Evolutionary conservation across 1,139 yeast species (phyloP), one percentile per base, ranked within the genome.

Genomic region (Diutina mesorugosa): DNA sequence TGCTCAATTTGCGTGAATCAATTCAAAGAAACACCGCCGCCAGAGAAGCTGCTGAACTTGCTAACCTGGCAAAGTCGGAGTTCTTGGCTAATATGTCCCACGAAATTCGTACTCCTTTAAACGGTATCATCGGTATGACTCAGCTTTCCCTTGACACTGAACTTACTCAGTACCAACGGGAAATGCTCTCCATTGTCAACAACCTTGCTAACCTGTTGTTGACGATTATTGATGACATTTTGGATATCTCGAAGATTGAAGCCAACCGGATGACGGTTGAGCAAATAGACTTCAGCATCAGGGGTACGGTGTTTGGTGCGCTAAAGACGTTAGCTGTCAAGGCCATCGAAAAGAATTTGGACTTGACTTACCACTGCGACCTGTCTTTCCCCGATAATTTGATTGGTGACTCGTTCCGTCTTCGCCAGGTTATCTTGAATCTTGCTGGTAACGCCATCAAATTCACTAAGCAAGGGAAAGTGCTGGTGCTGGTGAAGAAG

Each of bases 241-340:
- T 88, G 65, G 96, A 89, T 81, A 88, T 89, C 64, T 88, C 96
- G 57, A 88, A 88, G 79, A 88, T 88, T 70, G 96, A 88, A 70
- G 96, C 96, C 28, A 89, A 88, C 69, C 77, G 96, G 69, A 89
- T 88, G 96, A 88, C 95, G 0, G 90, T 88, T 59, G 96, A 88
- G 67, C 89, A 87, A 67, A 87, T 88, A 62, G 95, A 90, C 59
- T 88, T 88, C 66, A 85, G 93, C 7, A 73, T 88, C 55, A 77
- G 96, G 66, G 91, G 95, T 5, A 88, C 95, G 0, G 91, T 88
- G 2, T 88, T 88, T 69, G 95, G 95, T 48, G 96, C 96, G 0
- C 77, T 88, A 67, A 88, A 88, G 70, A 87, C 96, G 1, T 73
- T 88, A 62, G 95, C 95, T 1, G 96, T 88, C 26, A 88, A 88